Evolutionary conservation across 352 stramenopile genomes (phyloP), one percentile per base, ranked within the genome.

Genomic region (Phytophthora chlamydospora): DNA sequence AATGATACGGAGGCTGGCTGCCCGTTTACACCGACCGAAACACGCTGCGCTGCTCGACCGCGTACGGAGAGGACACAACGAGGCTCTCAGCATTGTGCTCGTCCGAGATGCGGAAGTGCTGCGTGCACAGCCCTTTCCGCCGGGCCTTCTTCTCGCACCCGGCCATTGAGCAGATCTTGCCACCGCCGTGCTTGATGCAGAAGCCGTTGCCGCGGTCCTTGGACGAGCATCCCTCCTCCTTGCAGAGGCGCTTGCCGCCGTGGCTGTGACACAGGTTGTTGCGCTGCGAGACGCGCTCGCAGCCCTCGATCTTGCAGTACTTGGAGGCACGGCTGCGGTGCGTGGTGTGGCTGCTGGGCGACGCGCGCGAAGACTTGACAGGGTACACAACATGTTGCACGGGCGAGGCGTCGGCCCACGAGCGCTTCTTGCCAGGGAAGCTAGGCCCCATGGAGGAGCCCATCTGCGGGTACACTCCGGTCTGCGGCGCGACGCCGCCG

Each of bases 251-350:
- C 58, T 92, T 94, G 53, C 85, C 85, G 34, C 85, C 85, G 62
- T 94, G 85, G 56, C 80, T 88, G 68, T 94, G 83, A 47, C 85
- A 93, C 27, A 91, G 58, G 51, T 90, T 90, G 76, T 93, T 93
- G 46, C 85, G 82, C 67, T 93, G 85, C 12, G 83, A 92, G 27
- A 91, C 85, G 19, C 85, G 85, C 62, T 90, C 73, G 42, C 85
- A 93, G 33, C 75, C 80, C 14, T 93, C 85, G 12, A 93, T 83
- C 73, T 87, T 91, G 74, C 85, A 93, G 66, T 91, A 93, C 68
- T 93, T 93, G 56, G 83, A 93, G n/a, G 83, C 79, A n/a, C 85
- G 78, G 61, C 76, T 90, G 21, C 84, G 76, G 60, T 86, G 67
- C 3, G 66, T 66, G 4, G 27, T 9, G 19, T 62, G 59, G 6